Evolutionary conservation across 768 basidiomycete species (phyloP), one percentile per base, ranked within the genome.

Genomic region (Cubamyces sp.): DNA sequence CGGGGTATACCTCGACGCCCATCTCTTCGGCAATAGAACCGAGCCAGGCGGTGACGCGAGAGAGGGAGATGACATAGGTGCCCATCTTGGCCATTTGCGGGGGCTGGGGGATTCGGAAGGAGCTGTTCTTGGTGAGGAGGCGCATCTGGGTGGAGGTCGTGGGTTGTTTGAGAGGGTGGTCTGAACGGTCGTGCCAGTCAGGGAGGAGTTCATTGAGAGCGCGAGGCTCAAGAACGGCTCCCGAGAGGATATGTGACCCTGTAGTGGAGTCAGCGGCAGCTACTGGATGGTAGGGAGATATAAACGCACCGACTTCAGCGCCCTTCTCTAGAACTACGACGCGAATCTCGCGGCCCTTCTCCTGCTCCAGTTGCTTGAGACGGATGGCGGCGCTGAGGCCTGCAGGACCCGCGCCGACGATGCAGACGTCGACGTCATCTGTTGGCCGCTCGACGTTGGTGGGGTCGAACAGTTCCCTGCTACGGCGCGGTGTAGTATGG

Each of bases 301-400:
- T 21, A 39, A 16, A 84, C 90, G 71, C 57, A 92, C 94, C 96
- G 42, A 94, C 85, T 83, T 98, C 96, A 16, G 81, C 79, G 12
- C 96, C 96, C 75, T 99, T 99, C 77, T 98, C 97, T 7, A 98
- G 81, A 0, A 99, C 90, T 45, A 99, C 91, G 7, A 99, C 94
- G 16, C 96, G 81, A 15, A 96, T 79, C 65, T 96, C 92, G 56
- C 83, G 84, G 0, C 90, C 92, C 45, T 80, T 83, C 73, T 94
- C 87, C 67, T 83, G 75, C 70, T 94, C 93, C 25, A 97, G 85
- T 75, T 98, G 96, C 77, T 96, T 98, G 55, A 99, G 78, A 5
- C 94, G 84, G 62, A 98, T 98, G 5, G 95, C 96, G n/a, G 96
- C 95, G 65, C 88, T 90, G 63, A 99, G 82, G 6, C 97, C 96